Percentiles rank a stretch among this genome's conserved stretches.
phyloP scores from a whole-genome alignment of 1,284 basidiomycete species.

The Cutaneotrichosporon dermatis region DNA sequence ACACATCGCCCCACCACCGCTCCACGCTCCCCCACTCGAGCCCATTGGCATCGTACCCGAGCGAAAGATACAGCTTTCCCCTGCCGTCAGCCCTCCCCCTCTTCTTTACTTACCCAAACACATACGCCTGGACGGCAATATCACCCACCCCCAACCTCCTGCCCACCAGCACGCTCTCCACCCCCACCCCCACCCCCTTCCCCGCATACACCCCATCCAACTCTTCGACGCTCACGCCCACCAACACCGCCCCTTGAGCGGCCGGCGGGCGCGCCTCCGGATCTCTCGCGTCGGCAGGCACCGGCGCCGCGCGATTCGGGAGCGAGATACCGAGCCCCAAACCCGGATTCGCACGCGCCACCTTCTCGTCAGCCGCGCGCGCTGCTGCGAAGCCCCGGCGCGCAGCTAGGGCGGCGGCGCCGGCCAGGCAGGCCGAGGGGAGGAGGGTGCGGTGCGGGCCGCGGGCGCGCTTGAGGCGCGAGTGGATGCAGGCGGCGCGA shows the following conservation, averaged over 20 bases:
- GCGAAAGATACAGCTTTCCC: slow-evolving; percentile 23
- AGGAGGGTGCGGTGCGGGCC: slow-evolving; percentile 61
- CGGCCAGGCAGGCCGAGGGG: slow-evolving; percentile 57
- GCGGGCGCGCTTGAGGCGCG: too few relatives aligned
- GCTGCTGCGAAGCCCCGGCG: slow-evolving; percentile 61
- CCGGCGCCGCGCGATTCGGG: slow-evolving; percentile 3
- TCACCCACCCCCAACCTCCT: slow-evolving; percentile 67
- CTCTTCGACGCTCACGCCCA: slow-evolving; percentile 70
- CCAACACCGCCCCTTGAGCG: slow-evolving; percentile 57
- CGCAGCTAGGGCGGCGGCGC: slow-evolving; percentile 63
- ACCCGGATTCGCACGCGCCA: slow-evolving; percentile 4
- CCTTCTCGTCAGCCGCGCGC: slow-evolving; percentile 60
- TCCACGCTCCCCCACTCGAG: slow-evolving; percentile 26
- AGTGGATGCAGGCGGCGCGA: slow-evolving; percentile 59
- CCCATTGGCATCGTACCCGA: slow-evolving; percentile 31
- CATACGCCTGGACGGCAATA: slow-evolving; percentile 70
- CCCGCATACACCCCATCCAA: slow-evolving; percentile 72
- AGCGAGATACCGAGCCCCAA: slow-evolving; percentile 11
- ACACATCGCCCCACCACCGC: slow-evolving; percentile 25
- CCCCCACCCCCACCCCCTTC: slow-evolving; percentile 53
- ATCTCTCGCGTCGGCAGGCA: neutral
- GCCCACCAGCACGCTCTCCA: slow-evolving; percentile 62
- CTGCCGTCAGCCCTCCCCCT: neutral
- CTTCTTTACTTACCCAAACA: slow-evolving; percentile 28
- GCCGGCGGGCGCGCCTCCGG: neutral